These are phyloP conservation scores for Boletellus deceptivus DNA, from an alignment of 1,284 basidiomycete species.

Conservation along the genomic window DNA sequence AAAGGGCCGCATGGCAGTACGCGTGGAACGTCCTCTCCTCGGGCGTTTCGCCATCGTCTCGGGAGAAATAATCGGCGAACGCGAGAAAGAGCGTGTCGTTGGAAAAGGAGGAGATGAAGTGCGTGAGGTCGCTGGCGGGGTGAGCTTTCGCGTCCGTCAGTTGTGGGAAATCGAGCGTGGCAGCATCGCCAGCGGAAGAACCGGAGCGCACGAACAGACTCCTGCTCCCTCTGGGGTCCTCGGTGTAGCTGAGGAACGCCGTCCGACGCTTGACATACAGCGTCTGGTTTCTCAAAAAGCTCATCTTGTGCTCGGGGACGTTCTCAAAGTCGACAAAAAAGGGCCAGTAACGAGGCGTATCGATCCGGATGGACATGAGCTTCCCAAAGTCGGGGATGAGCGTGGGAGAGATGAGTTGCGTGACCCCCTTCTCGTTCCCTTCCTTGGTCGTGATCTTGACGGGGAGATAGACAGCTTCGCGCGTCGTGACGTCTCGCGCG, in stretches of 20 bases:
- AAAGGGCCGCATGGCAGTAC: slow-evolving; percentile 74
- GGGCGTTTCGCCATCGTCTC: slow-evolving; percentile 53
- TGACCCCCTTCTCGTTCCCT: slow-evolving; percentile 53
- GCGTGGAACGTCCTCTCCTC: slow-evolving; percentile 64
- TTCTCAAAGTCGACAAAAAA: slow-evolving; percentile 77
- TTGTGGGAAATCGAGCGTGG: slow-evolving; percentile 79
- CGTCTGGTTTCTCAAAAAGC: slow-evolving; percentile 74
- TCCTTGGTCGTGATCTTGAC: slow-evolving; percentile 81
- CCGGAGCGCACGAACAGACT: slow-evolving; percentile 83
- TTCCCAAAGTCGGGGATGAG: slow-evolving; percentile 86
- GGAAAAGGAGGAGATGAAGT: slow-evolving; percentile 84
- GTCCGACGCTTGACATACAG: slow-evolving; percentile 90
- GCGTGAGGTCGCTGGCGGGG: slow-evolving; percentile 69
- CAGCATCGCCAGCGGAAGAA: slow-evolving; percentile 71
- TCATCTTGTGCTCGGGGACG: slow-evolving; percentile 64
- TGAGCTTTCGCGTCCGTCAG: slow-evolving; percentile 62
- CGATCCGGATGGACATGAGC: slow-evolving; percentile 77
- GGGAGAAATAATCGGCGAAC: slow-evolving; percentile 73
- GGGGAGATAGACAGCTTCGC: slow-evolving; percentile 87
- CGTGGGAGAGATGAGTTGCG: slow-evolving; percentile 86
- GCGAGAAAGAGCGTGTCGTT: slow-evolving; percentile 74
- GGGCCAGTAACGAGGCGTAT: slow-evolving; percentile 94
- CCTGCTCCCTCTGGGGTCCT: slow-evolving; percentile 89
- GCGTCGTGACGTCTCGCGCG: slow-evolving; percentile 87
- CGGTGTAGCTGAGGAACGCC: slow-evolving; percentile 88